Base-by-base conservation (phyloP, 306 rosid genomes). In the Cucumis cinereus region DNA sequence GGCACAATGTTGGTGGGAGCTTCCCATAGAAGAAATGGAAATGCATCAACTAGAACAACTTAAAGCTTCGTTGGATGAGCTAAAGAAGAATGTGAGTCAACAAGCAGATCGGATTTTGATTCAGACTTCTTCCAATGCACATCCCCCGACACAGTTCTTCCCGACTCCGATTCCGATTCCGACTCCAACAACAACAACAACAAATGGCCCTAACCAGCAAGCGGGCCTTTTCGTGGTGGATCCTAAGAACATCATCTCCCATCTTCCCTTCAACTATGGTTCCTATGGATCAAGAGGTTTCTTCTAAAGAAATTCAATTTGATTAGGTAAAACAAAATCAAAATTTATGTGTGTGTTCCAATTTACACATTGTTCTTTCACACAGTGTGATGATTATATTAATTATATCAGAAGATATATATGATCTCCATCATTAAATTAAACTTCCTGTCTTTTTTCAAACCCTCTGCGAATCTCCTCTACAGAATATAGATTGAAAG, bases 31-130 rank as follows among this genome's bases (percentile, higher is more conserved):
- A n/a, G 80, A 23, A 75, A 60, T 84, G 38, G 81, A 81, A 23
- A 2, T 47, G 75, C 26, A 68, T 8, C 80, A 74, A 33, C 78
- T 84, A 7, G 62, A 77, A 30, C 79, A 83, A 43, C 67, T 87
- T 60, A 74, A 22, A 77, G 68, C 2, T 4, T 69, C 80, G 0
- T 41, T 81, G 9, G 85, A 72, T 35, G 86, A 80, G 19, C 77
- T 85, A 47, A 78, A 85, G 78, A 85, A 64, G 84, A 64, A 49
- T 33, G 86, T 85, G 55, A 50, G 47, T 2, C 77, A 76, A 57
- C 82, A 85, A 55, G 81, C 81, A 26, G 88, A 83, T 12, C 73
- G 61, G 56, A 58, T 82, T 75, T 4, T 85, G 61, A 61, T 77
- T 14, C 88, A 82, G 26, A 74, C 30, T 43, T 45, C 82, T 10